Base-by-base conservation (phyloP, 2,329 filamentous ascomycete genomes). In the Biscogniauxia mediterranea region DNA sequence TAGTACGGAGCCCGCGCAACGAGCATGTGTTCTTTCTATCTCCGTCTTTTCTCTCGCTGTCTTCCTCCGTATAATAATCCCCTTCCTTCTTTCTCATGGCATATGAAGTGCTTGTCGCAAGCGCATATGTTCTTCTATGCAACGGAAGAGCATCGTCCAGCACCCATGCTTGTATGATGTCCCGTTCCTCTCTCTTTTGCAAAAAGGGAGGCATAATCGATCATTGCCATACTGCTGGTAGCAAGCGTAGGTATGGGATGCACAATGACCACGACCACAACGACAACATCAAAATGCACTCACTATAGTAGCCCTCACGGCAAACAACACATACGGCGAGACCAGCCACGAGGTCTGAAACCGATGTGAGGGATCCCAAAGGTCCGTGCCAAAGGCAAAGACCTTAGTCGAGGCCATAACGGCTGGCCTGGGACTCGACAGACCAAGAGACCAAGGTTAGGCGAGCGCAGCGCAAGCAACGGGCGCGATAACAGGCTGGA, bases 331-430 rank as follows among this genome's bases (percentile, higher is more conserved):
- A 69, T 82, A 82, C 0, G 91, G 89, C 23, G 86, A 76, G n/a
- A 96, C 76, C 8, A 93, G 75, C 91, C 91, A 96, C 15, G 91
- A 96, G 17, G 91, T 95, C 74, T 87, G 85, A 77, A 90, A 93
- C 61, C 89, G 85, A 75, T 89, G 83, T 51, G 83, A 79, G 6
- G 82, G 81, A 71, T 86, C 83, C 78, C 79, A 85, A 32, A 60
- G 65, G 11, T 66, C 68, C 19, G 61, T 64, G 28, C 68, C 69
- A 53, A 70, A 69, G 52, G 62, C 57, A 59, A 73, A 68, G 49
- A 57, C 58, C 49, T 54, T 54, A 54, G 56, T 5, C 54, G 52
- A 58, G 51, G 54, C 58, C 62, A 64, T 66, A 25, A 13, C 54
- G 19, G 11, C 38, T 6, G 38, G 13, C 32, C 32, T 9, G 32